Evolutionary conservation across 1,139 yeast species (phyloP).

Genomic region (Suzukiozyma palmioleophila): DNA sequence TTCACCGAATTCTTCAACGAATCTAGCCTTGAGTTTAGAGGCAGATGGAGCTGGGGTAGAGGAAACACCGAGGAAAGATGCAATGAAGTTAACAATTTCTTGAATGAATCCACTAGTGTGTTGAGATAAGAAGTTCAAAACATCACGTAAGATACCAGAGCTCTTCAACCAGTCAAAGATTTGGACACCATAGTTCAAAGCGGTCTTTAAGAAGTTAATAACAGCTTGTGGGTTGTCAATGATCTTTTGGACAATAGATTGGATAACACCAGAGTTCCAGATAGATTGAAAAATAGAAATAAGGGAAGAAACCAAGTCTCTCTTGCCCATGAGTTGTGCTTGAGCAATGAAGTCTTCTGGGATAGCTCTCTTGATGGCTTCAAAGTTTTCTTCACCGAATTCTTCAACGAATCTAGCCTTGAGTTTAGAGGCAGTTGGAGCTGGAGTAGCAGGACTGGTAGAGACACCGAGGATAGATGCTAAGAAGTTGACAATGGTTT

Average conservation of each 20-base stretch:
- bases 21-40: no score
- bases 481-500: slow-evolving; percentile 21
- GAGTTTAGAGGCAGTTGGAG: slow-evolving; percentile 16
- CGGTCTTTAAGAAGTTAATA: slow-evolving; percentile 30
- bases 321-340: slow-evolving; percentile 29
- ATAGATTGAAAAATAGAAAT: slow-evolving; percentile 25
- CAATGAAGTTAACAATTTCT: slow-evolving; percentile 24
- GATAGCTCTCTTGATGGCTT: slow-evolving; percentile 2
- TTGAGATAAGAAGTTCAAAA: slow-evolving; percentile 25
- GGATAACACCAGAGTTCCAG: slow-evolving; percentile 34
- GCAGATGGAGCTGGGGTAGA: slow-evolving; percentile 6
- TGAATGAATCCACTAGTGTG: slow-evolving; percentile 30
- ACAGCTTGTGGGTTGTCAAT: slow-evolving; percentile 36
- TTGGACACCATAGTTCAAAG: slow-evolving; percentile 33
- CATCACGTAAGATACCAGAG: slow-evolving; percentile 32
- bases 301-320: slow-evolving; percentile 32
- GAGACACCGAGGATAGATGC: slow-evolving; percentile 20
- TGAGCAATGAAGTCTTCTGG: slow-evolving; percentile 9
- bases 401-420: slow-evolving; percentile 15
- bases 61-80: slow-evolving; percentile 8
- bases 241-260: slow-evolving; percentile 28
- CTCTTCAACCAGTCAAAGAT: slow-evolving; percentile 36
- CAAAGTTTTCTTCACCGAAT: slow-evolving; percentile 1
- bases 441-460: slow-evolving; percentile 14
- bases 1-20: slow-evolving; percentile 1